Percentiles rank a stretch among this genome's conserved stretches.
Evolutionary conservation across 129 eudicot genomes (phyloP).

Genomic region (Mikania micrantha): DNA sequence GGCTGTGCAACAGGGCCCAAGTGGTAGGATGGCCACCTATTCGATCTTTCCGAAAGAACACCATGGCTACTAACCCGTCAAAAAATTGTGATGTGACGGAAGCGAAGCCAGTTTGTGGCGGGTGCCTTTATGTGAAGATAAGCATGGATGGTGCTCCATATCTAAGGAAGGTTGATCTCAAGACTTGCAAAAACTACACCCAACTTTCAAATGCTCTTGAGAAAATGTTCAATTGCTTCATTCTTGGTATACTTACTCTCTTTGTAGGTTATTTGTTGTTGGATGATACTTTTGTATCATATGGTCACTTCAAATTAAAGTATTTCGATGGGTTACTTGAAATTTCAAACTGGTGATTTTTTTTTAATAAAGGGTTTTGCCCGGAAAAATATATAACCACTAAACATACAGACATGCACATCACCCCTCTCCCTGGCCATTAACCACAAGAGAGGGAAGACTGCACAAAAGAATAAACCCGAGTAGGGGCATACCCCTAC

Average conservation of each 20-base stretch:
- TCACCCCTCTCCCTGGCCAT: too few species aligned
- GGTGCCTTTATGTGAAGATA: conserved; percentile 86
- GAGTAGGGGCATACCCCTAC: too few species aligned
- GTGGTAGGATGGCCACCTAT: conserved; percentile 99
- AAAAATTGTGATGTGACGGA: conserved; percentile 41
- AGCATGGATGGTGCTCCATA: conserved; percentile 99
- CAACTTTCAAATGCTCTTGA: conserved; percentile 77
- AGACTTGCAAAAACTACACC: conserved; percentile 55
- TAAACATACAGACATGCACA: too few species aligned
- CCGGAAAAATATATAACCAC: too few species aligned
- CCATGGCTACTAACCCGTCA: conserved; percentile 54
- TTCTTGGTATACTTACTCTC: conserved; percentile 48
- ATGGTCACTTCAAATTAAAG: too few species aligned
- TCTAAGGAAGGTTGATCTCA: conserved; percentile 86
- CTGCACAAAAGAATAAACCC: too few species aligned
- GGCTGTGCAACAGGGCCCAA: conserved; percentile 48
- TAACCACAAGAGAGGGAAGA: too few species aligned
- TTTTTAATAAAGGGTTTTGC: too few species aligned
- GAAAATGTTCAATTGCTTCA: conserved; percentile 88
- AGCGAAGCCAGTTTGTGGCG: conserved; percentile 30
- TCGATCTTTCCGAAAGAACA: conserved; percentile 83
- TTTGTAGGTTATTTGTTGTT: neutral
- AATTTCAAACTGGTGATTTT: too few species aligned
- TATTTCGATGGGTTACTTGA: too few species aligned
- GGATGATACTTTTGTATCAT: too few species aligned